Evolutionary conservation across 2,329 filamentous ascomycete genomes (phyloP).

Genomic region (Hypoxylon sp.): DNA sequence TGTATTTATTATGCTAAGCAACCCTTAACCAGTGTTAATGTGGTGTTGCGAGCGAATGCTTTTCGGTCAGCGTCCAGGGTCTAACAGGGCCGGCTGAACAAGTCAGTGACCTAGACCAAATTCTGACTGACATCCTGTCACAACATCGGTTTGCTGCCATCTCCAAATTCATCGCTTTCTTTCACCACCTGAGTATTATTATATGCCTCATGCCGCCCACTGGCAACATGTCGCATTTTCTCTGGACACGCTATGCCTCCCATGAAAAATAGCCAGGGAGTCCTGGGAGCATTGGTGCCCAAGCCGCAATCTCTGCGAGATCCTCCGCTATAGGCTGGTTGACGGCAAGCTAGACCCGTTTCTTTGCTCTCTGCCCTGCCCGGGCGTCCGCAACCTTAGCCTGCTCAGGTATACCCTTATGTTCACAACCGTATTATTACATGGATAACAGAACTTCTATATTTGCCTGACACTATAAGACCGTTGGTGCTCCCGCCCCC

Average conservation of each 20-base stretch:
- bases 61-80: constrained; percentile 47
- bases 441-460: constrained; percentile 42
- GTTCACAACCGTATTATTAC: constrained; percentile 43
- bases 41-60: constrained; percentile 45
- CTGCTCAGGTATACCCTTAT: constrained; percentile 41
- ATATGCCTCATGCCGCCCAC: constrained; percentile 50
- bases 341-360: constrained; percentile 49
- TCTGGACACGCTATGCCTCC: constrained; percentile 49
- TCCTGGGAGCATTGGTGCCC: constrained; percentile 61
- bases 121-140: constrained; percentile 47
- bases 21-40: constrained; percentile 31
- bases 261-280: constrained; percentile 53
- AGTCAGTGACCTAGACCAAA: constrained; percentile 44
- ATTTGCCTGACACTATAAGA: constrained; percentile 48
- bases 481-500: constrained; percentile 48
- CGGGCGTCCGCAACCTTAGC: constrained; percentile 43
- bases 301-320: constrained; percentile 55
- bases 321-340: constrained; percentile 56
- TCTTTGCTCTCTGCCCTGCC: constrained; percentile 46
- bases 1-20: constrained; percentile 17
- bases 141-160: constrained; percentile 48
- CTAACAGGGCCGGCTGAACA: constrained; percentile 49
- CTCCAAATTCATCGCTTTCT: constrained; percentile 46
- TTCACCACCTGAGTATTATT: constrained; percentile 18
- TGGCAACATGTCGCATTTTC: constrained; percentile 50